Percentiles rank a stretch among this genome's conserved stretches.
Conservation (phyloP, 495 filamentous ascomycete species). For the Penicillium riverlandense region DNA sequence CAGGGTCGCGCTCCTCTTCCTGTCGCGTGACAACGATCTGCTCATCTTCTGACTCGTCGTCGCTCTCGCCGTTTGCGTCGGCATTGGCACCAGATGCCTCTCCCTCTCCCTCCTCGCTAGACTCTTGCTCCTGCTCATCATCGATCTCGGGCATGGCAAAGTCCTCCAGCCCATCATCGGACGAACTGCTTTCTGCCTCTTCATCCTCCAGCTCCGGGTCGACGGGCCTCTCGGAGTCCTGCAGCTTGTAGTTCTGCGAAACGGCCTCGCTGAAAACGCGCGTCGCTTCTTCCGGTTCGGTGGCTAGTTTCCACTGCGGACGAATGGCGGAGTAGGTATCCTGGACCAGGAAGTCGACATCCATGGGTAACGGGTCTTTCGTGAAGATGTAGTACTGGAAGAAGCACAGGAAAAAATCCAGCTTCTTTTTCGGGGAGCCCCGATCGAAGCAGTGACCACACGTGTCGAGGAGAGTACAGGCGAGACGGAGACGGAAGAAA, state of each 20-base stretch:
- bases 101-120: conserved; percentile 52
- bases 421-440: conserved; percentile 87
- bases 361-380: conserved; percentile 93
- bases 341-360: conserved; percentile 93
- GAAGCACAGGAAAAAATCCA: conserved; percentile 97
- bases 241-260: conserved; percentile 76
- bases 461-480: conserved; percentile 84
- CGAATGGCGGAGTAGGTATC: conserved; percentile 78
- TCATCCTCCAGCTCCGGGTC: conserved; percentile 67
- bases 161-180: conserved; percentile 58
- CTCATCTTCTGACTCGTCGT: conserved; percentile 64
- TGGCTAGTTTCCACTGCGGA: conserved; percentile 85
- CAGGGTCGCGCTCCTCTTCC: conserved; percentile 86
- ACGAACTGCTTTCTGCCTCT: conserved; percentile 49
- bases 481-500: conserved; percentile 88
- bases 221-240: conserved; percentile 55
- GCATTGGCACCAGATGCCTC: conserved; percentile 47
- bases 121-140: conserved; percentile 41
- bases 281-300: conserved; percentile 74
- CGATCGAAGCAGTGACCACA: conserved; percentile 96
- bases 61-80: conserved; percentile 29
- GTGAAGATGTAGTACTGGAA: conserved; percentile 95
- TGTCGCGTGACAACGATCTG: conserved; percentile 83
- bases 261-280: conserved; percentile 81
- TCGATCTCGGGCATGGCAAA: conserved; percentile 48